These are phyloP conservation scores for Peziza echinospora DNA, from an alignment of 495 filamentous ascomycete genomes.

Conservation along the genomic window DNA sequence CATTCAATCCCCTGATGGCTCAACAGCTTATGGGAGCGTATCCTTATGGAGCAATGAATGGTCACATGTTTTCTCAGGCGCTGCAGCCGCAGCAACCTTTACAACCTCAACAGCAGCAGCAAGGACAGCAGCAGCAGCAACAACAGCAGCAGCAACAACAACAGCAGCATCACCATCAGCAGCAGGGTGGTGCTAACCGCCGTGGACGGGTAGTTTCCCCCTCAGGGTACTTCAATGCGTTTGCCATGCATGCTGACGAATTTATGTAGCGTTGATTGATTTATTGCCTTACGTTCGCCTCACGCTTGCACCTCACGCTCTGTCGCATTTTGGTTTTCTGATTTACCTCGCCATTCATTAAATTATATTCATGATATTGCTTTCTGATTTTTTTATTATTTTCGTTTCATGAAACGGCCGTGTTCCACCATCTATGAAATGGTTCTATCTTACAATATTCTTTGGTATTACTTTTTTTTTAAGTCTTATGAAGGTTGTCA, in stretches of 20 bases:
- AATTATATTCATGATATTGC: no score
- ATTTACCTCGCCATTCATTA: no score
- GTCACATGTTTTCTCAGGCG: conserved; percentile 13
- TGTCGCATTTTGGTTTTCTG: no score
- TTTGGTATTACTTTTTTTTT: no score
- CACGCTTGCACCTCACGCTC: no score
- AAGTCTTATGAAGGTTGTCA: no score
- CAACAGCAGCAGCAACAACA: conserved; percentile 13
- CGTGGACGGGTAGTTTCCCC: conserved; percentile 17
- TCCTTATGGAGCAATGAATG: conserved; percentile 16
- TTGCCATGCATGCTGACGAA: neutral
- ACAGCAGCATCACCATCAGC: conserved; percentile 9
- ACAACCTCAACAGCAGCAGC: conserved; percentile 7
- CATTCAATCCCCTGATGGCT: conserved; percentile 15
- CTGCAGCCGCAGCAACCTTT: conserved; percentile 1
- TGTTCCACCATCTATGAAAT: no score
- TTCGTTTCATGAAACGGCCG: no score
- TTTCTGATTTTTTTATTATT: no score
- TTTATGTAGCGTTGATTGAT: neutral
- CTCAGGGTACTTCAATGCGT: neutral
- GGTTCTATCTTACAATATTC: no score
- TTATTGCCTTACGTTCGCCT: no score
- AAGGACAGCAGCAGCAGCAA: conserved; percentile 10
- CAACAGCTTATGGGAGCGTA: conserved; percentile 18
- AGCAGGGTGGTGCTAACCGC: conserved; percentile 10